Evolutionary conservation across 371 early-diverging fungal genomes (phyloP).

Genomic region (Amoeboradix gromovi): DNA sequence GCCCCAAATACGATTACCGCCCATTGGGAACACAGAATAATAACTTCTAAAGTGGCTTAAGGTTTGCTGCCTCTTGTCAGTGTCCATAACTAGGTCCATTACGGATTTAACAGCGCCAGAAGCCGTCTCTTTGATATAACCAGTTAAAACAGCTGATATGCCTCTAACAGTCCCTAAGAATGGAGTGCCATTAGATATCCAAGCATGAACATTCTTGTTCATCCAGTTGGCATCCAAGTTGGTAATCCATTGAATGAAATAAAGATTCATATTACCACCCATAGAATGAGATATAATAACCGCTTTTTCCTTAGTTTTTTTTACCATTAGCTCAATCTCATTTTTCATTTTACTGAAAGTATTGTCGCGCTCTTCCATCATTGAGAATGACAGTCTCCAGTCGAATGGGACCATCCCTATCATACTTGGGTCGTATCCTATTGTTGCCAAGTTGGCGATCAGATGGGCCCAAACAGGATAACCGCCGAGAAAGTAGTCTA

Average conservation of each 20-base stretch:
- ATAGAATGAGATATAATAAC: slow-evolving; percentile 17
- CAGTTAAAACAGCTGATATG: not conserved
- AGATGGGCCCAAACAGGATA: slow-evolving; percentile 77
- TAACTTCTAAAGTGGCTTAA: not conserved
- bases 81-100: not conserved
- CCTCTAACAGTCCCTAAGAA: not conserved
- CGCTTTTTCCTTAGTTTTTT: slow-evolving; percentile 3
- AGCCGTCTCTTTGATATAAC: not conserved
- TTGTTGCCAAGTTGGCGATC: slow-evolving; percentile 26
- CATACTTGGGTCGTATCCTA: slow-evolving; percentile 62
- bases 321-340: slow-evolving; percentile 25
- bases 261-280: slow-evolving; percentile 40
- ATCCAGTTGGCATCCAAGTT: not conserved
- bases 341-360: slow-evolving; percentile 49
- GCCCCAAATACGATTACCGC: not conserved
- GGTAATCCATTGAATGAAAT: slow-evolving; percentile 67
- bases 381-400: slow-evolving; percentile 58
- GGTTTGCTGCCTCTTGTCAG: not conserved
- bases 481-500: slow-evolving; percentile 73
- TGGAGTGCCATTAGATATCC: not conserved
- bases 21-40: not conserved
- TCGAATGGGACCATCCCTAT: slow-evolving; percentile 69
- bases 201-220: not conserved
- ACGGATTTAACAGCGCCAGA: not conserved
- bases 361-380: slow-evolving; percentile 51